A percentile compares a stretch with the other conserved stretches of the same genome.
phyloP scores from a whole-genome alignment of 1,284 basidiomycete species.

The Schizopora paradoxa region DNA sequence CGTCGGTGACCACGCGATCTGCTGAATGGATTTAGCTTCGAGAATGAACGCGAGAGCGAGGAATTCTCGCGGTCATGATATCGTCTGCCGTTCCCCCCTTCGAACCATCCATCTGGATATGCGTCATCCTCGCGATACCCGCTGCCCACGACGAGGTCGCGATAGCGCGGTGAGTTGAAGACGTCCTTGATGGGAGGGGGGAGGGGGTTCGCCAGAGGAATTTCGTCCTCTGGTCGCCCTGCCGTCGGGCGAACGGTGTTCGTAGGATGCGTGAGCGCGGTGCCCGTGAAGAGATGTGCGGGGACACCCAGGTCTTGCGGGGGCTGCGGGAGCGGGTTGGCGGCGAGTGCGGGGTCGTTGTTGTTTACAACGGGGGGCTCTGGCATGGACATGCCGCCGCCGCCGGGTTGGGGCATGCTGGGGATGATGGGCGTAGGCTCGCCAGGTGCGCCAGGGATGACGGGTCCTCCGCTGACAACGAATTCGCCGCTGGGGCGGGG shows the following conservation, averaged over 20 bases:
- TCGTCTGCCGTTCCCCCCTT: constrained; percentile 10
- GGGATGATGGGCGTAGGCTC: neutral
- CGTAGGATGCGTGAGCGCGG: constrained; percentile 8
- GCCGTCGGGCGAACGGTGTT: neutral
- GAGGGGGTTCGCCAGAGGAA: constrained; percentile 12
- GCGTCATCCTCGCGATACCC: constrained; percentile 7
- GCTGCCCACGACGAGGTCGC: constrained; percentile 8
- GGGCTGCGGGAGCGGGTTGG: constrained; percentile 13
- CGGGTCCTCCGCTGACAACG: neutral
- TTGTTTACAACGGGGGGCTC: neutral
- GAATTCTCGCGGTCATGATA: no score
- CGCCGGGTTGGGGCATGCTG: neutral
- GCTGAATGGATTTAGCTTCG: constrained; percentile 14
- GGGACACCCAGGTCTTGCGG: constrained; percentile 13
- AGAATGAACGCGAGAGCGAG: neutral
- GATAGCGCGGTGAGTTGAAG: constrained; percentile 11
- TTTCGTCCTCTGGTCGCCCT: neutral
- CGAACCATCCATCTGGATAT: constrained; percentile 14
- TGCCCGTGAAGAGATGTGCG: constrained; percentile 9
- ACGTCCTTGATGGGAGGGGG: constrained; percentile 14
- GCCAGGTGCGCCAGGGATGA: neutral
- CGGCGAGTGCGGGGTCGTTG: constrained; percentile 1
- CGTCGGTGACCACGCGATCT: constrained; percentile 10
- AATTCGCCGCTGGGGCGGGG: neutral
- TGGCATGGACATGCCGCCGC: neutral